A percentile compares a stretch with the other conserved stretches of the same genome.
phyloP scores from a whole-genome alignment of 768 basidiomycete species.

The Sistotremastrum niveocremeum region DNA sequence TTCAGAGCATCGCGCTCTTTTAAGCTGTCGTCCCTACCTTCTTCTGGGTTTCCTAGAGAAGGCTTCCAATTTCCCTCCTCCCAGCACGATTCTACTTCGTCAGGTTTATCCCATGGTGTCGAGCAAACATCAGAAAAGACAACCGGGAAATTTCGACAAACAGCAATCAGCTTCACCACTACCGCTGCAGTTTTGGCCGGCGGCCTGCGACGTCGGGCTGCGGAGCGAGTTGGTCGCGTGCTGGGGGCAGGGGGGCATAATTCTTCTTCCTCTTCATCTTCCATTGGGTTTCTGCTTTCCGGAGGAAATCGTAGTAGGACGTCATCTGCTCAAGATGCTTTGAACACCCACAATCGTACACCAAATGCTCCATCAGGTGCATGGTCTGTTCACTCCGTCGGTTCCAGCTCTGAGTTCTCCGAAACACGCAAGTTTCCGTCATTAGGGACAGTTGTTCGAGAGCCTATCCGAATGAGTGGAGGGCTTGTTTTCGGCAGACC shows the following conservation, averaged over 20 bases:
- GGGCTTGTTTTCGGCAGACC: slow-evolving; percentile 59
- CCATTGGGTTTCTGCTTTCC: not conserved
- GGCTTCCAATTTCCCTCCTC: too few relatives aligned
- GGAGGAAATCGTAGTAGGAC: slow-evolving; percentile 22
- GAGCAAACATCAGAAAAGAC: too few relatives aligned
- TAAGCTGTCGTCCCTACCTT: slow-evolving; percentile 9
- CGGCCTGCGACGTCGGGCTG: slow-evolving; percentile 44
- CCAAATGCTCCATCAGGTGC: slow-evolving; percentile 45
- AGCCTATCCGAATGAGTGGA: not conserved
- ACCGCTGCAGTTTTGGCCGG: slow-evolving; percentile 60
- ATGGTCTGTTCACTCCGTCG: slow-evolving; percentile 35
- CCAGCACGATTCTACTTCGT: too few relatives aligned
- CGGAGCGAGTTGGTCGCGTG: slow-evolving; percentile 61
- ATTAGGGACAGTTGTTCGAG: slow-evolving; percentile 1
- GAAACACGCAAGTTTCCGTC: not conserved
- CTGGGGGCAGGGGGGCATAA: slow-evolving; percentile 25
- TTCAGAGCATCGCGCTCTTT: slow-evolving; percentile 15
- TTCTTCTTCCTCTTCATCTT: slow-evolving; percentile 1
- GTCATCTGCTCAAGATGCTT: slow-evolving; percentile 24
- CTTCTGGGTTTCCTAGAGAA: not conserved
- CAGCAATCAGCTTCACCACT: slow-evolving; percentile 62
- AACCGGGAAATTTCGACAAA: slow-evolving; percentile 29
- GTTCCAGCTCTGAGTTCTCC: slow-evolving; percentile 5
- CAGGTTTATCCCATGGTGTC: too few relatives aligned
- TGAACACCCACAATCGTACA: slow-evolving; percentile 35